These are phyloP conservation scores for Solanum chiquidenum DNA, from an alignment of 257 asterid genomes.

Conservation along the genomic window DNA sequence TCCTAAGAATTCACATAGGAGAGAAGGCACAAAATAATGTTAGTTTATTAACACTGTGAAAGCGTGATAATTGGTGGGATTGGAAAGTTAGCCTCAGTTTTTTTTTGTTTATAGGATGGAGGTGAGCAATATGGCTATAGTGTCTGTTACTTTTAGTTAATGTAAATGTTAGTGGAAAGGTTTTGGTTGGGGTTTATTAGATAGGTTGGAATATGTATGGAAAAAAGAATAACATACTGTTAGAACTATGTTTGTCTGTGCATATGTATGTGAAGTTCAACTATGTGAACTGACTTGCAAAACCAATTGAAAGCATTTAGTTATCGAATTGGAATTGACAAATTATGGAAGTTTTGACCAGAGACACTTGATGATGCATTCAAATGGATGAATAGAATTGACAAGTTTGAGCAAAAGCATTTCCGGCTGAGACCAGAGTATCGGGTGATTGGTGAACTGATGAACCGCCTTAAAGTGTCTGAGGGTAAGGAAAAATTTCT, in stretches of 20 bases:
- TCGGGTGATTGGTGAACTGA: conserved; percentile 80
- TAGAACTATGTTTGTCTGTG: neutral
- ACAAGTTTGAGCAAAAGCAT: conserved; percentile 78
- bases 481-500: conserved; percentile 85
- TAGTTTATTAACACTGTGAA: neutral
- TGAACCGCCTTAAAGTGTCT: conserved; percentile 79
- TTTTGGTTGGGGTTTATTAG: neutral
- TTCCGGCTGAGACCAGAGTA: conserved; percentile 64
- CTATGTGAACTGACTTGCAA: neutral
- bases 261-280: neutral
- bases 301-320: neutral
- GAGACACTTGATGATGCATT: conserved; percentile 59
- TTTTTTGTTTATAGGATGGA: neutral
- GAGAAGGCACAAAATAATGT: neutral
- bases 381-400: conserved; percentile 63
- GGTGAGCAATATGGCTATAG: neutral
- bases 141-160: neutral
- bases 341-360: conserved; percentile 31
- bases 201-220: neutral
- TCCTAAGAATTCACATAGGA: neutral
- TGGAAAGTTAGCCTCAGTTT: neutral
- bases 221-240: neutral
- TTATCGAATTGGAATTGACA: neutral
- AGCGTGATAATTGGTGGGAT: neutral
- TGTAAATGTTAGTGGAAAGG: neutral